Percentiles rank a stretch among this genome's conserved stretches.
These are phyloP conservation scores for Pulveroboletus sp. DNA, from an alignment of 768 basidiomycete species.

Conservation along the genomic window DNA sequence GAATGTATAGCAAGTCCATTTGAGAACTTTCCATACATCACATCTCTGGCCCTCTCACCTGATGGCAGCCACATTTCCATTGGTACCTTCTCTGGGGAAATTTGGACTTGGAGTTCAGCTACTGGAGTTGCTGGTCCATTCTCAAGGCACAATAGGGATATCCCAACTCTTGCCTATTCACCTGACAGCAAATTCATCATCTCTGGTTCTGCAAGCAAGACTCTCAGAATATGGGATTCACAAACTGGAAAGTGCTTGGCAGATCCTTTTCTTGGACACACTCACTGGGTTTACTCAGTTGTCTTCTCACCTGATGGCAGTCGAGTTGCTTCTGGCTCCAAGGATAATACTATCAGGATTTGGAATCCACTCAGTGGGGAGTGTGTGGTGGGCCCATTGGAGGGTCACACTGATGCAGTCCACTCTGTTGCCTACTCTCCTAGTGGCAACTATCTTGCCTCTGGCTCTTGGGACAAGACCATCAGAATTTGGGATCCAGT, in stretches of 20 bases:
- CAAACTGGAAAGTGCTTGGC: slow-evolving; percentile 6
- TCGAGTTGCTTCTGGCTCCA: slow-evolving; percentile 18
- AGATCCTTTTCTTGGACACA: slow-evolving; percentile 6
- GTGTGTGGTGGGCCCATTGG: slow-evolving; percentile 16
- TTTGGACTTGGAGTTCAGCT: slow-evolving; percentile 10
- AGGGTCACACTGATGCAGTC: slow-evolving; percentile 17
- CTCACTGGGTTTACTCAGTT: no score
- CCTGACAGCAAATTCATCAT: slow-evolving; percentile 13
- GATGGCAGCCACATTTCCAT: slow-evolving; percentile 20
- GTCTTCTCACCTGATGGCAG: slow-evolving; percentile 29
- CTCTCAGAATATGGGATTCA: slow-evolving; percentile 11
- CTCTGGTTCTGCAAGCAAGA: slow-evolving; percentile 5
- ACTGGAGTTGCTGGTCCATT: slow-evolving; percentile 1
- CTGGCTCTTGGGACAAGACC: slow-evolving; percentile 24
- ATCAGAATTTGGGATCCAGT: slow-evolving; percentile 20
- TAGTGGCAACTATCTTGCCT: slow-evolving; percentile 17
- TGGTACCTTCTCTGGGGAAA: slow-evolving; percentile 2
- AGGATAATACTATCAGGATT: slow-evolving; percentile 20
- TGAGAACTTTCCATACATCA: neutral
- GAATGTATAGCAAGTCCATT: slow-evolving; percentile 1
- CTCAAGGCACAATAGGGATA: neutral
- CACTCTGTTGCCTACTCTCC: slow-evolving; percentile 23
- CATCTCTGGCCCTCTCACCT: slow-evolving; percentile 16
- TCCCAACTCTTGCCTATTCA: slow-evolving; percentile 11
- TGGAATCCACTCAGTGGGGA: slow-evolving; percentile 18